Evolutionary conservation across 331 rosid genomes (phyloP), one percentile per base, ranked within the genome.

Genomic region (Phaseolus coccineus): DNA sequence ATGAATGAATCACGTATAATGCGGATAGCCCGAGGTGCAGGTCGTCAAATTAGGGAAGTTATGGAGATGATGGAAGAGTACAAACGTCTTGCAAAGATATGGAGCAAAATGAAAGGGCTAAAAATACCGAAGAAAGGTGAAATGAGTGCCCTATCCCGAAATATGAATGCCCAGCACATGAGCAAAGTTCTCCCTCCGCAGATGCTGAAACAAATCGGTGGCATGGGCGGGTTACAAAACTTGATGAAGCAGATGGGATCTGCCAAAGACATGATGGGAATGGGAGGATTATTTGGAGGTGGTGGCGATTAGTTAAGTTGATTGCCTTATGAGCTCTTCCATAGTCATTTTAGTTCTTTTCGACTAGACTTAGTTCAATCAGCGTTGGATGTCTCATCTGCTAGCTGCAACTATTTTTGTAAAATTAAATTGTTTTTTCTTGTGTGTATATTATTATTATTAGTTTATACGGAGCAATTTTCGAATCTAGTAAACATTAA

Each of bases 241-340:
- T 86, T 93, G 91, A 91, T 93, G 95, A 93, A 91, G 88, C 95
- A 89, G 81, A 91, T 92, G 92, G 97, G 98, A 77, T 86, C 92
- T 22, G 71, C 81, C 35, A 92, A 92, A 75, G 98, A 94, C 69
- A 92, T 94, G 98, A 90, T 92, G 98, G 90, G 97, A 33, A 28
- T 30, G 89, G 88, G 68, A 89, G 86, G 30, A 59, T 89, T 92
- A 97, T 85, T 94, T 19, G 97, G 97, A 22, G 97, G 91, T 24
- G 92, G 91, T 19, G 92, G 88, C 58, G 93, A 88, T 11, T 84
- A 84, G 76, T 86, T 89, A 69, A 78, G 76, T 86, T 87, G 72
- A 78, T 12, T 77, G 58, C 35, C 81, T 37, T 71, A 19, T 46
- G 58, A 69, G 65, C 58, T 14, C 68, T 27, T 35, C 8, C 53